These are phyloP conservation scores for Moesziomyces sp. DNA, from an alignment of 1,284 basidiomycete genomes.

Conservation along the genomic window DNA sequence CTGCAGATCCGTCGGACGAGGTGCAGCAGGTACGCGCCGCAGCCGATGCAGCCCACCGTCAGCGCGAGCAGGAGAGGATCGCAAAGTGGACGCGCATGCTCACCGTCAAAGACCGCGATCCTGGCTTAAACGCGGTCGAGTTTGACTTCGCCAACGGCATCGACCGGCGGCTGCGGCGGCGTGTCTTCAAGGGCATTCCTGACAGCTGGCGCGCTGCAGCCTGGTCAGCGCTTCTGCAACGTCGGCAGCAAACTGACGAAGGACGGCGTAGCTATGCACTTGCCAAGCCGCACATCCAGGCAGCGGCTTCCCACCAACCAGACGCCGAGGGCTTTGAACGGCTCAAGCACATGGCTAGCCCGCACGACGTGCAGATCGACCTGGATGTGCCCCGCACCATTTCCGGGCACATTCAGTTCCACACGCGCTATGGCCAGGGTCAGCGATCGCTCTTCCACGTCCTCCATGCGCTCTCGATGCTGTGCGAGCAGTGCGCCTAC, in stretches of 20 bases:
- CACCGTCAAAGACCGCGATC: constrained; percentile 37
- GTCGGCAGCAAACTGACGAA: constrained; percentile 72
- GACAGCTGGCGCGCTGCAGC: constrained; percentile 93
- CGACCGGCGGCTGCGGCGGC: constrained; percentile 71
- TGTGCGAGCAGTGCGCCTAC: constrained; percentile 89
- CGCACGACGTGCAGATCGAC: constrained; percentile 96
- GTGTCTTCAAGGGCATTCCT: constrained; percentile 94
- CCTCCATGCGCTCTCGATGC: constrained; percentile 87
- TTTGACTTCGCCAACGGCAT: constrained; percentile 30
- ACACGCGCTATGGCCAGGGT: constrained; percentile 90
- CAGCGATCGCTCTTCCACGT: constrained; percentile 79
- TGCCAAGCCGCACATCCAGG: constrained; percentile 17
- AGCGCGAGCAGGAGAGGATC: constrained; percentile 45
- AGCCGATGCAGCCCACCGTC: constrained; percentile 22
- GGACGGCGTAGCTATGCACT: constrained; percentile 19
- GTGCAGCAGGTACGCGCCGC: constrained; percentile 26
- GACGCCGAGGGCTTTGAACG: constrained; percentile 6
- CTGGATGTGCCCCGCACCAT: constrained; percentile 97
- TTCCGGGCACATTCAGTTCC: constrained; percentile 91
- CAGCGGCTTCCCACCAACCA: background rate
- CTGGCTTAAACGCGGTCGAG: constrained; percentile 38
- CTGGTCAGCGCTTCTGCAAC: constrained; percentile 79
- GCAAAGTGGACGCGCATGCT: constrained; percentile 60
- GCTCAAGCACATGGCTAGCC: constrained; percentile 72
- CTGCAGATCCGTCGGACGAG: constrained; percentile 3